phyloP scores from a whole-genome alignment of 176 grass and related monocot species.

The Eleusine coracana region DNA sequence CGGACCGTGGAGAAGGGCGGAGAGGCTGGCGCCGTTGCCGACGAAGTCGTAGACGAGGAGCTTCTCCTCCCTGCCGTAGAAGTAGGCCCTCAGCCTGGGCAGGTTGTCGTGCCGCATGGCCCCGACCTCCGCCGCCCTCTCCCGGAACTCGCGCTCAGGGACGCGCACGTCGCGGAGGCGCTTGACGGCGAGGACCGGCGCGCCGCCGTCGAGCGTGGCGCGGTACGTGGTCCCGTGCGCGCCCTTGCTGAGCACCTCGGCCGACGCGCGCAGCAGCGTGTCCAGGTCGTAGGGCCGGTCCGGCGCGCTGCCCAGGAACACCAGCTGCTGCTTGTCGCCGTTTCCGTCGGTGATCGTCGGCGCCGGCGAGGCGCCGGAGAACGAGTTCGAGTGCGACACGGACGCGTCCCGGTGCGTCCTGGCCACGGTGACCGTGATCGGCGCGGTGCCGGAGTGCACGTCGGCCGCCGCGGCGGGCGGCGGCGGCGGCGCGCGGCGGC shows the following conservation, averaged over 20 bases:
- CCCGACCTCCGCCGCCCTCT: constrained; percentile 44
- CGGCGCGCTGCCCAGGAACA: constrained; percentile 58
- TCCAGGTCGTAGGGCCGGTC: constrained; percentile 79
- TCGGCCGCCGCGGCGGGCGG: constrained; percentile 5
- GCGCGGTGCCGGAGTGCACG: constrained; percentile 26
- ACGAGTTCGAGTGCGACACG: constrained; percentile 6
- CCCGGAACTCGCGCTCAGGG: constrained; percentile 63
- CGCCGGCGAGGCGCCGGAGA: not conserved
- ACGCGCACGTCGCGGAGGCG: constrained; percentile 64
- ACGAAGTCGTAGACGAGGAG: constrained; percentile 85
- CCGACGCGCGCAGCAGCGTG: constrained; percentile 75
- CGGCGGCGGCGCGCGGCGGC: not conserved
- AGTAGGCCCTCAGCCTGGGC: constrained; percentile 63
- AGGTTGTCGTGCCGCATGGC: constrained; percentile 57
- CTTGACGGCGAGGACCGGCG: constrained; percentile 61
- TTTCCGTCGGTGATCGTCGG: constrained; percentile 29
- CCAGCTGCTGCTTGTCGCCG: constrained; percentile 56
- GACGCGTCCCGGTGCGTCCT: constrained; percentile 6
- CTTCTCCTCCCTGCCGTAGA: constrained; percentile 82
- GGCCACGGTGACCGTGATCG: constrained; percentile 26
- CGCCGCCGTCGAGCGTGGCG: constrained; percentile 72
- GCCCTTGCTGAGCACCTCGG: constrained; percentile 80
- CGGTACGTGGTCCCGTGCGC: constrained; percentile 74
- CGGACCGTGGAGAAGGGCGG: constrained; percentile 65
- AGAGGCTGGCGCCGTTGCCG: constrained; percentile 62